Conservation (phyloP, 805 yeast genomes). For the Schwanniomyces pseudopolymorphus region DNA sequence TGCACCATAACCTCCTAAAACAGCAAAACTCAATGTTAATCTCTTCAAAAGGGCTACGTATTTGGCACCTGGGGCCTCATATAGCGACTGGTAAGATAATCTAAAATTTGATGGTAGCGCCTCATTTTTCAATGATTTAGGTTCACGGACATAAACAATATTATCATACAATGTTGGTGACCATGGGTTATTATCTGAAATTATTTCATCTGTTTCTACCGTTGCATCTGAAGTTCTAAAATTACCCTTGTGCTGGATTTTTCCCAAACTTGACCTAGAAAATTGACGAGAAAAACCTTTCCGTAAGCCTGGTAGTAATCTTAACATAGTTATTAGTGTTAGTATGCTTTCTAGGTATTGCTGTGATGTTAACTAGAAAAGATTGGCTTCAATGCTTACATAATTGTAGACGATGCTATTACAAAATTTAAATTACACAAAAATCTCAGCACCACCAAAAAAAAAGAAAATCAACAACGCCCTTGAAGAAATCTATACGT, state of each 20-base stretch:
- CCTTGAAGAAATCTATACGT: background rate
- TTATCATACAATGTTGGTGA: constrained; percentile 46
- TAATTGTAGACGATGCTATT: constrained; percentile 3
- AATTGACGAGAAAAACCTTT: background rate
- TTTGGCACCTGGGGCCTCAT: constrained; percentile 60
- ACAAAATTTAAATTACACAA: constrained; percentile 5
- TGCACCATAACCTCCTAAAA: constrained; percentile 61
- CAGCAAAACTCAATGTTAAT: constrained; percentile 59
- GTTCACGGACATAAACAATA: constrained; percentile 41
- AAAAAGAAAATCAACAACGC: constrained; percentile 9
- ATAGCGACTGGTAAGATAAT: constrained; percentile 60
- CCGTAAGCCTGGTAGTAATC: background rate
- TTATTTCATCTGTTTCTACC: constrained; percentile 42
- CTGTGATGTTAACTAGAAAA: background rate
- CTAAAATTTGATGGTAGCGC: constrained; percentile 53
- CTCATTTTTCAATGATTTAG: constrained; percentile 39
- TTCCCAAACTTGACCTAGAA: background rate
- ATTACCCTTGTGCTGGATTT: constrained; percentile 14
- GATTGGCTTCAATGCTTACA: background rate
- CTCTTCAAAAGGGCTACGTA: constrained; percentile 64
- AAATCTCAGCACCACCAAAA: background rate
- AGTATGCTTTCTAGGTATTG: background rate
- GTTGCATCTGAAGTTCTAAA: constrained; percentile 29
- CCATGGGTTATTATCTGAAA: constrained; percentile 45
- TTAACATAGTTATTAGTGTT: background rate